A percentile compares a stretch with the other conserved stretches of the same genome.
These are phyloP conservation scores for Talaromyces marneffei DNA, from an alignment of 2,329 filamentous ascomycete genomes.

Conservation along the genomic window DNA sequence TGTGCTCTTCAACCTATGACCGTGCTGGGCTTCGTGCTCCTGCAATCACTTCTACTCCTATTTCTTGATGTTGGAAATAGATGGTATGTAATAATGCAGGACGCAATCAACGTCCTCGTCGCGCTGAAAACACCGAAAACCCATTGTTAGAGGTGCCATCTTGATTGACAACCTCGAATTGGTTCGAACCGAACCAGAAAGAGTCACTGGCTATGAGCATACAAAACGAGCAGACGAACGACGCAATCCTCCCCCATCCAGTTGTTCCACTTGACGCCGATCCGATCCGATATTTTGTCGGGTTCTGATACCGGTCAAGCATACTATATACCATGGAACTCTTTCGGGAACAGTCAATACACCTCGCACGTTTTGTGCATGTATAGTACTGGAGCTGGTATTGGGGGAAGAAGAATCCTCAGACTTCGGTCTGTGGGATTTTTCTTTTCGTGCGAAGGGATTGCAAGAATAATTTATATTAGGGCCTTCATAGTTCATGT, in stretches of 20 bases:
- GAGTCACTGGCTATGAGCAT: not conserved
- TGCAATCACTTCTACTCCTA: not conserved
- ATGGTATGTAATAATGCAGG: not conserved
- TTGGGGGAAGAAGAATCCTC: not conserved
- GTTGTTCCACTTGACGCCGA: slow-evolving; percentile 12
- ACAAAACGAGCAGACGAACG: not conserved
- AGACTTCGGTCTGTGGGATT: slow-evolving; percentile 8
- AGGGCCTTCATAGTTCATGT: slow-evolving; percentile 46
- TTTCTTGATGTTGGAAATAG: not conserved
- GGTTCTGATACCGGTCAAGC: slow-evolving; percentile 1
- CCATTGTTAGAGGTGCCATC: too few relatives aligned
- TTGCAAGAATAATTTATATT: slow-evolving; percentile 26
- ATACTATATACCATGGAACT: slow-evolving; percentile 1
- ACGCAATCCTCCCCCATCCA: slow-evolving; percentile 7
- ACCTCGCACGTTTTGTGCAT: slow-evolving; percentile 37
- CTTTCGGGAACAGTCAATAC: slow-evolving; percentile 11
- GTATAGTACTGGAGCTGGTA: slow-evolving; percentile 37
- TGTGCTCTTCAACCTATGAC: not conserved
- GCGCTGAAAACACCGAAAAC: too few relatives aligned
- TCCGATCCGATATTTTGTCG: not conserved
- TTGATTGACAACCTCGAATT: too few relatives aligned
- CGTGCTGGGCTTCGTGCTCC: not conserved
- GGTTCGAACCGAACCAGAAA: not conserved
- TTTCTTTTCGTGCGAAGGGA: slow-evolving; percentile 6
- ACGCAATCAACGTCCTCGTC: too few relatives aligned